Evolutionary conservation across 371 early-diverging fungal species (phyloP), one percentile per base, ranked within the genome.

Genomic region (Mortierella sp.): DNA sequence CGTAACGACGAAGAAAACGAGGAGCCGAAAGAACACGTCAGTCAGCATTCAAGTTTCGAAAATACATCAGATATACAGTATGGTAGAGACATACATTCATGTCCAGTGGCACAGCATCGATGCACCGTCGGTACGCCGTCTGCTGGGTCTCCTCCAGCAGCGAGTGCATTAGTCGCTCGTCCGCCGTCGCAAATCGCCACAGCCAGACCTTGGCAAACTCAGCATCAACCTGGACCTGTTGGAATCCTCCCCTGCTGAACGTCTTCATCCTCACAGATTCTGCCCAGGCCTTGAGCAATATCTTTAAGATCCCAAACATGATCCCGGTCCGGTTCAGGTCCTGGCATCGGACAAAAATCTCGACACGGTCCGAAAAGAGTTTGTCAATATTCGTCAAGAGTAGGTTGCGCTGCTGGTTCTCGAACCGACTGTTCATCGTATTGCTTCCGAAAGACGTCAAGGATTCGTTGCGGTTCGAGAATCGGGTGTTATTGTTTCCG

Each of bases 291-390:
- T 92, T 92, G 27, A 90, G 54, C 17, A 89, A 56, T 19, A 89
- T 84, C 49, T 84, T 70, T 31, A 87, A 67, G n/a, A 90, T 65
- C 1, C 83, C 85, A 31, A 66, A 75, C 57, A 86, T 78, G 21
- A 88, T 81, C 4, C 83, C 88, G 0, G 59, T 63, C 23, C 88
- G 67, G 42, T 80, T 81, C 64, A 87, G 78, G 24, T 90, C 90
- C 23, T 88, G 85, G 31, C 73, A 79, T 27, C 88, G 75, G 31
- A 63, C 72, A 64, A 86, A 90, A 27, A 86, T 83, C 58, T 87
- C 90, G 8, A 89, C 81, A 1, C 87, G 83, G 19, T 91, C 93
- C 26, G 87, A 84, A 75, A 92, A 92, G 28, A 92, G 73, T 41
- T 86, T 87, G 56, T 88, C 89, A 63, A 92, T 91, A 61, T 87